These are phyloP conservation scores for Reticulascus tulasneorum DNA, from an alignment of 2,329 filamentous ascomycete genomes.

Conservation along the genomic window DNA sequence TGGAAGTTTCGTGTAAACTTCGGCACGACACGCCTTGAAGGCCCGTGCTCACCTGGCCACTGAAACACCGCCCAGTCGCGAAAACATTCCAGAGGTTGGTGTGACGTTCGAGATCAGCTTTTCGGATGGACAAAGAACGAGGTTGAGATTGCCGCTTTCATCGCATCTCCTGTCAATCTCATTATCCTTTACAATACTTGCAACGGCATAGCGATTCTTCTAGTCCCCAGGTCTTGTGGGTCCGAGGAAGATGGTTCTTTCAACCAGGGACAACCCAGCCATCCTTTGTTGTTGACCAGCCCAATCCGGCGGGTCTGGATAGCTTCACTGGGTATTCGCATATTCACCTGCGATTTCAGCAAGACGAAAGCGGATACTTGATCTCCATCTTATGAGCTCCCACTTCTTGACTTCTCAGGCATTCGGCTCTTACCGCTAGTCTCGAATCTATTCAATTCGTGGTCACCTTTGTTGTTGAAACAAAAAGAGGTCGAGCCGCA, in stretches of 20 bases:
- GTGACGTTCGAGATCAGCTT: conserved; percentile 4
- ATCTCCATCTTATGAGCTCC: too few species aligned
- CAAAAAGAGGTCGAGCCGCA: too few species aligned
- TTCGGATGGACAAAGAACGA: conserved; percentile 8
- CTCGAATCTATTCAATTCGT: too few species aligned
- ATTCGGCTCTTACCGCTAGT: too few species aligned
- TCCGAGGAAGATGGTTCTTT: conserved; percentile 11
- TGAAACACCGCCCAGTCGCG: conserved; percentile 6
- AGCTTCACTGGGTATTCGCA: conserved; percentile 13
- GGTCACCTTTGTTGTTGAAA: too few species aligned
- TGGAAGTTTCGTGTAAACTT: too few species aligned
- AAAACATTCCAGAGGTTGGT: conserved; percentile 9
- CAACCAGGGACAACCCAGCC: conserved; percentile 10
- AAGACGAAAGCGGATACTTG: too few species aligned
- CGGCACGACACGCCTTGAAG: too few species aligned
- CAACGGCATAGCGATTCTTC: conserved; percentile 1
- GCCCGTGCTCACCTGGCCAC: too few species aligned
- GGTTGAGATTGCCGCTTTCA: conserved; percentile 4
- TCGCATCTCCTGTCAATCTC: conserved; percentile 2
- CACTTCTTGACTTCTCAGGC: too few species aligned
- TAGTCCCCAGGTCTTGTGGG: neutral
- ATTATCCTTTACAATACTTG: neutral
- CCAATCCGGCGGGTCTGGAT: conserved; percentile 13
- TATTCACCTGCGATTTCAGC: too few species aligned
- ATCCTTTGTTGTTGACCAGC: conserved; percentile 12